These are phyloP conservation scores for Gloeostereum incarnatum DNA, from an alignment of 768 basidiomycete genomes.

Conservation along the genomic window DNA sequence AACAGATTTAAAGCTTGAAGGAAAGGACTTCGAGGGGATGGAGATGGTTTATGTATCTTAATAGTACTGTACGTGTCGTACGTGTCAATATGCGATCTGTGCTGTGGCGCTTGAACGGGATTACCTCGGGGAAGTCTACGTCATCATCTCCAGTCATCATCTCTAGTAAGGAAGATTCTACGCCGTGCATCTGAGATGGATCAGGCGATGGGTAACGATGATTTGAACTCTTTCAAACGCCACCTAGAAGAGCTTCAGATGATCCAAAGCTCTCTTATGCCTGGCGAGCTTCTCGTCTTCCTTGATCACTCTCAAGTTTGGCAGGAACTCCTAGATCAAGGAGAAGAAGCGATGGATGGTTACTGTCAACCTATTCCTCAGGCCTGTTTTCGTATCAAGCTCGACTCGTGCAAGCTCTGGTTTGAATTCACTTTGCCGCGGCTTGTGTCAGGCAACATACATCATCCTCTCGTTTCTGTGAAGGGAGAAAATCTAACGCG, in stretches of 20 bases:
- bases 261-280: conserved; percentile 53
- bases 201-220: too few relatives aligned
- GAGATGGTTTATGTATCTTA: too few relatives aligned
- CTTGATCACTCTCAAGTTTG: conserved; percentile 23
- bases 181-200: too few relatives aligned
- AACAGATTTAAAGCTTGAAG: too few relatives aligned
- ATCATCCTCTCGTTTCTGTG: conserved; percentile 21
- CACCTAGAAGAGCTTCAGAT: conserved; percentile 46
- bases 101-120: too few relatives aligned
- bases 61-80: too few relatives aligned
- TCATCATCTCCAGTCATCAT: too few relatives aligned
- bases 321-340: conserved; percentile 13
- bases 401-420: conserved; percentile 8
- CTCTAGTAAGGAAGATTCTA: too few relatives aligned
- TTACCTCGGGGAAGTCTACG: too few relatives aligned
- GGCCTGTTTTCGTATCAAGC: conserved; percentile 1
- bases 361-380: neutral
- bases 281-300: conserved; percentile 43
- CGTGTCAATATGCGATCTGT: too few relatives aligned
- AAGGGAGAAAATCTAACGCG: conserved; percentile 39
- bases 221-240: too few relatives aligned
- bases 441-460: conserved; percentile 6
- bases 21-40: too few relatives aligned
- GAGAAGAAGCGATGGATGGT: conserved; percentile 6
- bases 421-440: conserved; percentile 21